Conservation (phyloP, 1,284 basidiomycete species). For the Leccinum olivaceoglutinosum region DNA sequence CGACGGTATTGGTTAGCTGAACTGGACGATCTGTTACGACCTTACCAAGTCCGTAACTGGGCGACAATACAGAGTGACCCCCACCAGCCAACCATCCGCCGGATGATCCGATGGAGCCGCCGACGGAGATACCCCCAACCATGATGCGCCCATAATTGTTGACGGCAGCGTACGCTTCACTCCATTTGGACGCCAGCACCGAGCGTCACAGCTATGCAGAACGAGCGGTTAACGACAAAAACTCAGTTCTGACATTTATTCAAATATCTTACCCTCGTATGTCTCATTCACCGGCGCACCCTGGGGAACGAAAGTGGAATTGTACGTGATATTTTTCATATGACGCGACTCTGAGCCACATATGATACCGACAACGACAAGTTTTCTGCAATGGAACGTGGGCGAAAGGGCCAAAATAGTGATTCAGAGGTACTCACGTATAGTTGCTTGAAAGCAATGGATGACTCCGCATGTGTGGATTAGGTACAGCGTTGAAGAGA, state of each 20-base stretch:
- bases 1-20: neutral
- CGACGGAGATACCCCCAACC: conserved; percentile 27
- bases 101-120: conserved; percentile 35
- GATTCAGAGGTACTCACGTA: too few species aligned
- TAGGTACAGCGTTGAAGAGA: too few species aligned
- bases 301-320: conserved; percentile 28
- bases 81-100: conserved; percentile 41
- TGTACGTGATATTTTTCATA: conserved; percentile 32
- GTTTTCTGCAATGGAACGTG: too few species aligned
- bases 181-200: conserved; percentile 31
- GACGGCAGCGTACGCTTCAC: conserved; percentile 35
- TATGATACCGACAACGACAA: too few species aligned
- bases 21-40: neutral
- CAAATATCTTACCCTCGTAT: conserved; percentile 9
- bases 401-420: too few species aligned
- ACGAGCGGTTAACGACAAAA: neutral
- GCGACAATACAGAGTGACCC: conserved; percentile 37
- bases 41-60: conserved; percentile 40
- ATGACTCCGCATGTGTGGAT: too few species aligned
- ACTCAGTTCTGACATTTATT: neutral
- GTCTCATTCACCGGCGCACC: conserved; percentile 21
- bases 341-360: conserved; percentile 3
- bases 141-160: conserved; percentile 31
- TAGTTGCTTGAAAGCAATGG: too few species aligned
- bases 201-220: conserved; percentile 31